Base-by-base conservation (phyloP, 1,284 basidiomycete species). In the Boletus mariae region DNA sequence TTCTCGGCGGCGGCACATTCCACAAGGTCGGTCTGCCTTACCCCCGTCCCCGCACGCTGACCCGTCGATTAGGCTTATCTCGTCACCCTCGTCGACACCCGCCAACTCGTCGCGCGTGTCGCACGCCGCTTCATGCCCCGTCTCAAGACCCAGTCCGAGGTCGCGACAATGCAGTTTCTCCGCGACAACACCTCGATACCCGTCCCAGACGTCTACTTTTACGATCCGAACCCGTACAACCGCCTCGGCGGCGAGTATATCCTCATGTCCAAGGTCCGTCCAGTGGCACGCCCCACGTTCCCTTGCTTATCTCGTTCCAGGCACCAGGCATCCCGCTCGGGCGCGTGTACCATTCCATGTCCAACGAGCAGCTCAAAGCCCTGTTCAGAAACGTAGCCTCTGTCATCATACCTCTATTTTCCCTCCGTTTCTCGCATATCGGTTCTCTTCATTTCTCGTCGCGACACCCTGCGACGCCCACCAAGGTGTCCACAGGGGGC, bases 41-140 rank as follows among this genome's bases (percentile, higher is more conserved):
- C 15, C n/a, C 4, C 13, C n/a, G 13, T 26, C n/a, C 26, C 7
- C 26, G 29, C 29, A 25, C 43, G 25, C 41, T 20, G 26, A 7
- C 34, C 3, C 42, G 12, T 46, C 17, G 59, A 17, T 42, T 59
- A 88, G 87, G 89, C 87, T 31, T 91, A 90, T 72, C 77, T 88
- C 4, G 73, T 91, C 53, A 85, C 81, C 4, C 76, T 91, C n/a
- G 73, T 68, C 26, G 79, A 85, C 61, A 72, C 76, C 15, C 75
- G 76, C 49, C 77, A 86, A 54, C 66, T 92, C 26, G 82, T 92
- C 10, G 86, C 85, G 5, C 80, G 88, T 37, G 86, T 92, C 25
- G 89, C 89, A 3, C 83, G 88, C 47, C 80, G 86, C 12, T 90
- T 87, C 69, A 90, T 91, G 87, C 85, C 88, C 2, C 79, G 84